Conservation (phyloP, 1,284 basidiomycete species). For the Rhodotorula sp. region DNA sequence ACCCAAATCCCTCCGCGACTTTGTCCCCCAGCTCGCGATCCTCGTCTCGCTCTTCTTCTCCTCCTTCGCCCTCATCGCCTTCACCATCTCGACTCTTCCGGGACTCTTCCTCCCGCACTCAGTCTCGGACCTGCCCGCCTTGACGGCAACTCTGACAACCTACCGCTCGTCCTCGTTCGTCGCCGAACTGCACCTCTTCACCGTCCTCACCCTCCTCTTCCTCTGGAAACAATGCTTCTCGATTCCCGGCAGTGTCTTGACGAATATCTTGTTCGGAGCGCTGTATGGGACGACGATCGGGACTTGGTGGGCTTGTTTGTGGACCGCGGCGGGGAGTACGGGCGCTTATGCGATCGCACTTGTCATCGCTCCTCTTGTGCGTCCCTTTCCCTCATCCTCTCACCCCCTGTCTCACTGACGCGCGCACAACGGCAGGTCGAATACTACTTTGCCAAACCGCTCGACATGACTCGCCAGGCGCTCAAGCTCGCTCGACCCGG, state of each 20-base stretch:
- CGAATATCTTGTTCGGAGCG: constrained; percentile 46
- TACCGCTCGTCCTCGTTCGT: constrained; percentile 36
- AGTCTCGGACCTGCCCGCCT: constrained; percentile 34
- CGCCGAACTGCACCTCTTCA: constrained; percentile 39
- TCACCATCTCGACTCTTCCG: constrained; percentile 36
- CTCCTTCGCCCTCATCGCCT: constrained; percentile 41
- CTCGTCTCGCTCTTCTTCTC: constrained; percentile 42
- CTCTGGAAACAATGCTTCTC: constrained; percentile 47
- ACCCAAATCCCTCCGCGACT: constrained; percentile 29
- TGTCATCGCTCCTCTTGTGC: constrained; percentile 36
- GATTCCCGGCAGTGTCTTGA: constrained; percentile 45
- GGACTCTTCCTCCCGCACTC: constrained; percentile 39
- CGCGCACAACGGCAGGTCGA: constrained; percentile 30
- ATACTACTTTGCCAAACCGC: constrained; percentile 44
- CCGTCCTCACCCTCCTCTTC: constrained; percentile 42
- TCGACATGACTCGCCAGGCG: constrained; percentile 40
- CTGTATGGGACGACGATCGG: constrained; percentile 43
- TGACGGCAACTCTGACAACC: constrained; percentile 27
- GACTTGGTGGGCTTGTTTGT: constrained; percentile 36
- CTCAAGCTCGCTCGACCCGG: constrained; percentile 29
- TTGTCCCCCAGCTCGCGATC: constrained; percentile 42
- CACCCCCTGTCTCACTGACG: neutral
- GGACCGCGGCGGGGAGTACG: constrained; percentile 39
- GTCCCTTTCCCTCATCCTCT: neutral
- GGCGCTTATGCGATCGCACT: constrained; percentile 40